phyloP scores from a whole-genome alignment of 176 grass and related monocot species.

The Aegilops tauschii region DNA sequence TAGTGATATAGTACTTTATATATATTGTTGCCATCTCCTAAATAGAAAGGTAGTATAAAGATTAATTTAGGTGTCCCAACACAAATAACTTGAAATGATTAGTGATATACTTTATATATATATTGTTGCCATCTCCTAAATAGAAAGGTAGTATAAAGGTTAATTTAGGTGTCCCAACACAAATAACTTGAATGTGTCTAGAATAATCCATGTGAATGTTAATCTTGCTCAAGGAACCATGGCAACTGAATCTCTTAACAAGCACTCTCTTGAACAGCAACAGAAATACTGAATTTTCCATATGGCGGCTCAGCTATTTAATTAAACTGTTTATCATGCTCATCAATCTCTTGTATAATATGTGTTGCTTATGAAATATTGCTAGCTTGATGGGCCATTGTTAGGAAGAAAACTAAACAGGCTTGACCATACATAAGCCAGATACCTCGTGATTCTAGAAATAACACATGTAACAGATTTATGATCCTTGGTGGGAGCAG shows the following conservation, averaged over 20 bases:
- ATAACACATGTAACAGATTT: no score
- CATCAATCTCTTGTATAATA: background rate
- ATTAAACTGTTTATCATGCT: background rate
- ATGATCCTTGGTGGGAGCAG: background rate
- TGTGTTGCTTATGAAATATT: constrained; percentile 3
- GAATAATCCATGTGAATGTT: constrained; percentile 5
- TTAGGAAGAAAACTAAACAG: background rate
- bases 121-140: background rate
- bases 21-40: background rate
- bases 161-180: background rate
- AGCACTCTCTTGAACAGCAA: background rate
- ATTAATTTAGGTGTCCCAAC: background rate
- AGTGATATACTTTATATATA: background rate
- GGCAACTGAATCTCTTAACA: background rate
- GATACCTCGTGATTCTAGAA: constrained; percentile 15
- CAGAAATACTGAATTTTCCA: background rate
- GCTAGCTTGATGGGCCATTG: background rate
- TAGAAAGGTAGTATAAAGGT: background rate
- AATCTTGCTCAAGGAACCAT: constrained; percentile 9
- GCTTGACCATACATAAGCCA: background rate
- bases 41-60: background rate
- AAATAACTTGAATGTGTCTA: background rate
- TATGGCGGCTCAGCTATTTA: background rate
- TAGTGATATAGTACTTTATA: background rate
- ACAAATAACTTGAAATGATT: background rate